Conservation (phyloP, 140 eudicot genomes). For the Bidens hawaiensis region DNA sequence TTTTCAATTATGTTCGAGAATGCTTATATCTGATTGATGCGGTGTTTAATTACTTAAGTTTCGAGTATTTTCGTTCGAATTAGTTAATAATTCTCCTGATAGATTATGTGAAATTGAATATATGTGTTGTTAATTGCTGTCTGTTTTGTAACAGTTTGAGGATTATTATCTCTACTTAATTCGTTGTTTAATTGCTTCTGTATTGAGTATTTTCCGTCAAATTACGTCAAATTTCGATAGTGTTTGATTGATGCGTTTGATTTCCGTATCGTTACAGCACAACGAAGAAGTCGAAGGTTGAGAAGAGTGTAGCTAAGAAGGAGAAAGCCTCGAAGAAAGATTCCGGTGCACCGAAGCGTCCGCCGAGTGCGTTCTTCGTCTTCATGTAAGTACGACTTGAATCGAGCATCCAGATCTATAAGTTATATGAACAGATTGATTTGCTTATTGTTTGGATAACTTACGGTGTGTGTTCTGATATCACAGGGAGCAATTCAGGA, state of each 20-base stretch:
- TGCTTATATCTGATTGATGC: too few species aligned
- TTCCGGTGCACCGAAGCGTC: constrained; percentile 55
- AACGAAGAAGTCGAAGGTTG: constrained; percentile 40
- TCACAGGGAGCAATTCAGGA: constrained; percentile 49
- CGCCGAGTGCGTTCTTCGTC: constrained; percentile 45
- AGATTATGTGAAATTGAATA: too few species aligned
- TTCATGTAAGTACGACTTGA: constrained; percentile 39
- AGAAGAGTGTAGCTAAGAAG: constrained; percentile 25
- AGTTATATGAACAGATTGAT: constrained; percentile 1
- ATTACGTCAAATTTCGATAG: too few species aligned
- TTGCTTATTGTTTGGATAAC: background rate
- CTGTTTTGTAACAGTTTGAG: too few species aligned
- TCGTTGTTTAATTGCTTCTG: too few species aligned
- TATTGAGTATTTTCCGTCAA: too few species aligned
- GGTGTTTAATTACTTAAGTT: too few species aligned
- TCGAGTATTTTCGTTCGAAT: too few species aligned
- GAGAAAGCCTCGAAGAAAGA: constrained; percentile 21
- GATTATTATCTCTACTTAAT: too few species aligned
- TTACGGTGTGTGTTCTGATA: background rate
- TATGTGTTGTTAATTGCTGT: too few species aligned
- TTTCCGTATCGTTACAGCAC: constrained; percentile 22
- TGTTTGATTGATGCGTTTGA: constrained; percentile 9
- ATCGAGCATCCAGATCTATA: background rate
- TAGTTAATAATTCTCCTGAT: too few species aligned
- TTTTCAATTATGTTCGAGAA: background rate